Evolutionary conservation across 2,329 filamentous ascomycete species (phyloP), one percentile per base, ranked within the genome.

Genomic region (Aspergillus luchuensis): DNA sequence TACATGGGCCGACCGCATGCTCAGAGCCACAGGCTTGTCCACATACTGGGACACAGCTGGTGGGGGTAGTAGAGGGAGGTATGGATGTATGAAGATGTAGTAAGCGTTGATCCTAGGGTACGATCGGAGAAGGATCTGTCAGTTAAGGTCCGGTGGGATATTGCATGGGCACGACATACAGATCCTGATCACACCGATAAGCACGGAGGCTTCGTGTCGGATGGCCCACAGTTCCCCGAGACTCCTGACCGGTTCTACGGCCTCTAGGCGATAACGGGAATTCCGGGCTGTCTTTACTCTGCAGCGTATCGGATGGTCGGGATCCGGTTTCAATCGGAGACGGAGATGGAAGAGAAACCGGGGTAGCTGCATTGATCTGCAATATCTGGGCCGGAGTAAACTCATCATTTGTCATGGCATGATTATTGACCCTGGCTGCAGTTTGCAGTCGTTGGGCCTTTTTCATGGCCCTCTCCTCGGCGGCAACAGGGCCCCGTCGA

Each of bases 61-160:
- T 5, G 63, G 60, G 0, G 69, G 69, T 2, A 71, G 56, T 11
- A 69, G 21, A 0, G 69, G 69, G 7, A 71, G 53, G 52, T 70
- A 71, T 8, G 67, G 65, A 38, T 71, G 69, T 47, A 71, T 66
- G 50, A 63, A 69, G 4, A 71, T 63, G 36, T 71, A 71, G 47
- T 71, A 71, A 2, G 69, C 67, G 39, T 71, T 70, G 11, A 63
- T 21, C 17, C 69, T 71, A 30, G 7, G 23, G 43, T 8, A 47
- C 17, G 21, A 23, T 21, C 10, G 17, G 41, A 47, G 10, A 56
- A 48, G 7, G 6, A n/a, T 19, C 7, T 28, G 25, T 28, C 25
- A 28, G 25, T 28, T 28, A 56, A 48, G 13, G 15, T 19, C 23
- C 5, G 5, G 13, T 30, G 21, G 8, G 15, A 45, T 39, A 41